Conservation (phyloP, 306 rosid genomes). For the Gynostemma pentaphyllum region DNA sequence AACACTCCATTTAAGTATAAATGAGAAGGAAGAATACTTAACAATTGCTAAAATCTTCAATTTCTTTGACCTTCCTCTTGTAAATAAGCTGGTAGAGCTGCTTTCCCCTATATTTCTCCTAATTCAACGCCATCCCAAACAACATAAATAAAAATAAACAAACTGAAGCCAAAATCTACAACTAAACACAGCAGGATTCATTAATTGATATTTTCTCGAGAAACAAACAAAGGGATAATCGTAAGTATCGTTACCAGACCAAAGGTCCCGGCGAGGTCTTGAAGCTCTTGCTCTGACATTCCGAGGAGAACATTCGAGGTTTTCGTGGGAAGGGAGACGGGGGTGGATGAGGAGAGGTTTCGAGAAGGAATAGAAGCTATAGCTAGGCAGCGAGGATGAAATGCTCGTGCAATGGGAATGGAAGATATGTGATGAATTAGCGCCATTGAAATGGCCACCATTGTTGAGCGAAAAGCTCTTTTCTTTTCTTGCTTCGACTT, state of each 20-base stretch:
- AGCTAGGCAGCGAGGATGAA: conserved; percentile 25
- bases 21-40: conserved; percentile 9
- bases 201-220: background rate
- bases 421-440: conserved; percentile 50
- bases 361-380: conserved; percentile 15
- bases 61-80: conserved; percentile 67
- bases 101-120: conserved; percentile 83
- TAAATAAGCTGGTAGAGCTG: conserved; percentile 82
- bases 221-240: too few species aligned
- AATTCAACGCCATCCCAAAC: conserved; percentile 11
- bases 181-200: too few species aligned
- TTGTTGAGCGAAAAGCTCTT: conserved; percentile 7
- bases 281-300: conserved; percentile 69
- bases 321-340: conserved; percentile 16
- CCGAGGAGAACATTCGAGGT: conserved; percentile 68
- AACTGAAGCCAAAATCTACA: background rate
- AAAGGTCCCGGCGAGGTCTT: conserved; percentile 54
- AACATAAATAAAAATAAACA: background rate
- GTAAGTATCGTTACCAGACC: conserved; percentile 82
- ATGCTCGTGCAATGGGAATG: conserved; percentile 49
- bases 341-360: conserved; percentile 20
- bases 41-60: conserved; percentile 67
- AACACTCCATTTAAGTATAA: too few species aligned
- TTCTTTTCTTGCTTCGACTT: background rate
- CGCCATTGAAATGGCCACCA: conserved; percentile 47